phyloP scores from a whole-genome alignment of 371 early-diverging fungal genomes.

The Zopfochytrium polystomum region DNA sequence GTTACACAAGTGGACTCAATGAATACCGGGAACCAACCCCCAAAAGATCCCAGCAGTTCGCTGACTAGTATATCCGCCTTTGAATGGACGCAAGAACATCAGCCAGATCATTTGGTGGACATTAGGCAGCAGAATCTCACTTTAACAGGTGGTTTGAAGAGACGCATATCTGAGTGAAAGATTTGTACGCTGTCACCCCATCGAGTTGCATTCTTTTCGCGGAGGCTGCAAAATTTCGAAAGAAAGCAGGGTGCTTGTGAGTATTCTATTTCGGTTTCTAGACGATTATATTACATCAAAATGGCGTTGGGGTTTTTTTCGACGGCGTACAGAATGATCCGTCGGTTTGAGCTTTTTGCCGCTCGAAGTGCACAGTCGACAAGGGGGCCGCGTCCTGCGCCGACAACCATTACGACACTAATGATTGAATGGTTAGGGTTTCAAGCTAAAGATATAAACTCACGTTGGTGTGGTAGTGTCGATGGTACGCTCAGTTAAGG shows the following conservation, averaged over 20 bases:
- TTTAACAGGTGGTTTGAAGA: conserved; percentile 73
- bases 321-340: conserved; percentile 74
- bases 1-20: conserved; percentile 88
- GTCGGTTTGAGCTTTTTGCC: conserved; percentile 60
- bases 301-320: conserved; percentile 95
- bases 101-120: no score
- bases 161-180: conserved; percentile 87
- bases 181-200: conserved; percentile 83
- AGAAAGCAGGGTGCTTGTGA: no score
- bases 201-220: no score
- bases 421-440: background rate
- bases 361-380: conserved; percentile 78
- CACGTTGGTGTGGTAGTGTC: background rate
- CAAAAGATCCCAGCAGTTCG: conserved; percentile 10
- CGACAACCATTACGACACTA: conserved; percentile 43
- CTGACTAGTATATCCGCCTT: conserved; percentile 9
- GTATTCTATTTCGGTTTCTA: conserved; percentile 61
- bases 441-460: background rate
- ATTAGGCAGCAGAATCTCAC: conserved; percentile 24
- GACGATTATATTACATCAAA: no score
- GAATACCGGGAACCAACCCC: conserved; percentile 82
- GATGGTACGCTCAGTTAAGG: conserved; percentile 6
- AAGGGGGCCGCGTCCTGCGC: conserved; percentile 48
- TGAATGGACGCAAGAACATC: no score
- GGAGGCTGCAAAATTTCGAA: no score